These are phyloP conservation scores for Podochytrium sp. DNA, from an alignment of 192 early-diverging fungal species.

Conservation along the genomic window DNA sequence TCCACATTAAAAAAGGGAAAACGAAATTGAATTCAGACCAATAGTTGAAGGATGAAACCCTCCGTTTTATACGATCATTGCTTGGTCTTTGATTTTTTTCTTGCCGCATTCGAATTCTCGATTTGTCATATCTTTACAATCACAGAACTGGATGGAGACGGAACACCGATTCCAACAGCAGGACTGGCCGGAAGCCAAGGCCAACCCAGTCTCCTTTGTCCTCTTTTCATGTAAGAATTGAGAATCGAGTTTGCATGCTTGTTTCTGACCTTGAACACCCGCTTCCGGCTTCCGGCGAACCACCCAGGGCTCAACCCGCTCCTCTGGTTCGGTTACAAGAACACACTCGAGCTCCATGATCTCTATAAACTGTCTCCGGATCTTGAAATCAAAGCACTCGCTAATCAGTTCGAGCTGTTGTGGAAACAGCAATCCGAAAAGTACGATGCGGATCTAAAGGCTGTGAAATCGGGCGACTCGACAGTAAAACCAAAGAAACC, in stretches of 20 bases:
- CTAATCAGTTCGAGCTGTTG: slow-evolving; percentile 34
- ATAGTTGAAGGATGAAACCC: too few species aligned
- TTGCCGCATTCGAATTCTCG: too few species aligned
- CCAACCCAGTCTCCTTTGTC: background rate
- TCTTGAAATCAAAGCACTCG: slow-evolving; percentile 33
- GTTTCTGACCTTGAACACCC: background rate
- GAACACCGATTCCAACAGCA: background rate
- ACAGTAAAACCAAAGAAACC: slow-evolving; percentile 31
- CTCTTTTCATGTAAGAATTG: slow-evolving; percentile 4
- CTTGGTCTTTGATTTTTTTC: too few species aligned
- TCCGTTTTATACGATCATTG: too few species aligned
- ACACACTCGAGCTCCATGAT: slow-evolving; percentile 62
- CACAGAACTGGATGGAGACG: too few species aligned
- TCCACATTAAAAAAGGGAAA: too few species aligned
- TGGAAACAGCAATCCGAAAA: slow-evolving; percentile 40
- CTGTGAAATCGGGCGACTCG: background rate
- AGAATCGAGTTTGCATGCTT: background rate
- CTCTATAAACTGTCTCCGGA: slow-evolving; percentile 52
- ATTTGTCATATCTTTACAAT: too few species aligned
- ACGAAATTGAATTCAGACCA: too few species aligned
- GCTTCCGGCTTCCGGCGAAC: too few species aligned
- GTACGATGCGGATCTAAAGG: background rate
- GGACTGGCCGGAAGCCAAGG: background rate
- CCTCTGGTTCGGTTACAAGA: slow-evolving; percentile 56
- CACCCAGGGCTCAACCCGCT: slow-evolving; percentile 58